A percentile compares a stretch with the other conserved stretches of the same genome.
Conservation (phyloP, 176 grass and related monocot species). For the Tuctoria greenei region DNA sequence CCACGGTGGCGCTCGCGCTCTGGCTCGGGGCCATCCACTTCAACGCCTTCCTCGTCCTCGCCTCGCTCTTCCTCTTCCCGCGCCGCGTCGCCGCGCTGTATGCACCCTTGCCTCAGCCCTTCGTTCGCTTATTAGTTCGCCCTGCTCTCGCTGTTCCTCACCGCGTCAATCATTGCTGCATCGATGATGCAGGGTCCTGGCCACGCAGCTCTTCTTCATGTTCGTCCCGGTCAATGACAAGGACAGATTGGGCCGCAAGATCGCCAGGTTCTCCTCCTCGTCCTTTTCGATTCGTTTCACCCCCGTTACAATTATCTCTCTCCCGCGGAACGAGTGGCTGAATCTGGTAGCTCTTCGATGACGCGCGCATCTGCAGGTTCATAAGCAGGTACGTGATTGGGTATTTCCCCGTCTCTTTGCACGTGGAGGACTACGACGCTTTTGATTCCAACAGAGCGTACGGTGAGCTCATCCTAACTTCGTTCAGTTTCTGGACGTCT, state of each 20-base stretch:
- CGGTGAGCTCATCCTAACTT: conserved; percentile 50
- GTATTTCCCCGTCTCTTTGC: conserved; percentile 79
- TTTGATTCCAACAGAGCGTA: conserved; percentile 73
- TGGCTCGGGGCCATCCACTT: conserved; percentile 93
- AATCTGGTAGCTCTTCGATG: conserved; percentile 35
- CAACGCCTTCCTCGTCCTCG: conserved; percentile 67
- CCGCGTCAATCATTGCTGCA: not conserved
- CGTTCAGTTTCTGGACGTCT: not conserved
- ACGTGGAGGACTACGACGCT: conserved; percentile 72
- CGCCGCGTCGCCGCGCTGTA: conserved; percentile 67
- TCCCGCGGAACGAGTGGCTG: not conserved
- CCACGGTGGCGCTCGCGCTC: conserved; percentile 65
- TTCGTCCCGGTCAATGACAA: conserved; percentile 56
- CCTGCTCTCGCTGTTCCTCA: not conserved
- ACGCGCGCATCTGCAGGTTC: conserved; percentile 49
- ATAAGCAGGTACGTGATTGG: conserved; percentile 74
- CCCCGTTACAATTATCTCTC: not conserved
- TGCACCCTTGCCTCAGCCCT: not conserved
- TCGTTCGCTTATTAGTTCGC: not conserved
- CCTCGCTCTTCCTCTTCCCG: conserved; percentile 73
- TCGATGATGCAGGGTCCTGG: conserved; percentile 54
- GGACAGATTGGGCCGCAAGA: conserved; percentile 54
- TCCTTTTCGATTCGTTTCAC: not conserved
- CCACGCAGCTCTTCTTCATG: conserved; percentile 83
- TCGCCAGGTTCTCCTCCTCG: conserved; percentile 51